A percentile compares a stretch with the other conserved stretches of the same genome.
These are phyloP conservation scores for Mucor mucedo DNA, from an alignment of 371 early-diverging fungal species.

Conservation along the genomic window DNA sequence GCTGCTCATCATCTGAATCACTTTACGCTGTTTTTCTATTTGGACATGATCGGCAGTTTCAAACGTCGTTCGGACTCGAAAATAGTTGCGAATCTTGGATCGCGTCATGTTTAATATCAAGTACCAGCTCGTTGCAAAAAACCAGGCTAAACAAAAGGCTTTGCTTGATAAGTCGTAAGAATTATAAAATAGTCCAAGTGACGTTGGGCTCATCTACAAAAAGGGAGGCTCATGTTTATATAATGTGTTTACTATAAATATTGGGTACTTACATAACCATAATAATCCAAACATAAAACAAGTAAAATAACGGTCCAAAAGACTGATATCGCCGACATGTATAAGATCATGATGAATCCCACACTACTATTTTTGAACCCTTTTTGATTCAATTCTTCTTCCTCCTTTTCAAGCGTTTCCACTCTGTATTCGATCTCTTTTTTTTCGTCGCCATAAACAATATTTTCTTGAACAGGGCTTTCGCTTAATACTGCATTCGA, in stretches of 20 bases:
- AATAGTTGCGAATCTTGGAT: conserved; percentile 58
- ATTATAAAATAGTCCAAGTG: conserved; percentile 32
- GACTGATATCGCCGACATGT: conserved; percentile 50
- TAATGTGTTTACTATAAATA: background rate
- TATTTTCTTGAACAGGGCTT: background rate
- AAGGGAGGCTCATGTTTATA: background rate
- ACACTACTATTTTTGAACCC: conserved; percentile 54
- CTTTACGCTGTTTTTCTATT: conserved; percentile 59
- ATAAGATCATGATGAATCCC: conserved; percentile 49
- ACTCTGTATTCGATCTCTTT: background rate
- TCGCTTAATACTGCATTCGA: background rate
- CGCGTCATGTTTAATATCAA: conserved; percentile 46
- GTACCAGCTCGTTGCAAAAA: conserved; percentile 65
- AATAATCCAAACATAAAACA: conserved; percentile 69
- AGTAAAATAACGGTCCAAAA: conserved; percentile 62
- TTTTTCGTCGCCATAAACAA: background rate
- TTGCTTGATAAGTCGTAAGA: conserved; percentile 60
- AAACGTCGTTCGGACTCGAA: conserved; percentile 51
- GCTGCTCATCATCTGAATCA: conserved; percentile 49
- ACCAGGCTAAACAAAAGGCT: conserved; percentile 73
- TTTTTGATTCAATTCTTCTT: conserved; percentile 21
- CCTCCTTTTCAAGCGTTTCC: conserved; percentile 1
- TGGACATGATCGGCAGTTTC: conserved; percentile 55
- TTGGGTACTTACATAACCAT: conserved; percentile 35
- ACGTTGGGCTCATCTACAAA: conserved; percentile 12